Evolutionary conservation across 2,329 filamentous ascomycete genomes (phyloP).

Genomic region (Mollisia scopiformis): DNA sequence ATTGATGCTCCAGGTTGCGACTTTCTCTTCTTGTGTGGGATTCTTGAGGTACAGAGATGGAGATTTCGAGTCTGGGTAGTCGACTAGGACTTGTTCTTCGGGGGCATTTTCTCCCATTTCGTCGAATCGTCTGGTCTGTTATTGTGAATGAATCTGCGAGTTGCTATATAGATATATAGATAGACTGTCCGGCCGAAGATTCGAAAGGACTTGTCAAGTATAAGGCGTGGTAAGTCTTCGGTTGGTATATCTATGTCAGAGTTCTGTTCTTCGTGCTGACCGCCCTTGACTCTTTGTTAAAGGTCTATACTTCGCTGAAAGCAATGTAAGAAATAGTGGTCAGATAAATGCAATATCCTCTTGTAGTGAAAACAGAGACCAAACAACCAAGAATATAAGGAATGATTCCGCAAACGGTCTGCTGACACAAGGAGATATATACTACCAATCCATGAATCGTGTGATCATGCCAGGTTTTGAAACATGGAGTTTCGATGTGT

Average conservation of each 20-base stretch:
- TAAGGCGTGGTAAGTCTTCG: not conserved
- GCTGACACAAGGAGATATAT: conserved; percentile 16
- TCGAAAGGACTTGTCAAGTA: not conserved
- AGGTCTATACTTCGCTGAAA: not conserved
- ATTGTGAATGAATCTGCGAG: too few relatives aligned
- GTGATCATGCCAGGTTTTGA: conserved; percentile 4
- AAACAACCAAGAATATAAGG: conserved; percentile 6
- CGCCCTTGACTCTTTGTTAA: not conserved
- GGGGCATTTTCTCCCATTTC: conserved; percentile 23
- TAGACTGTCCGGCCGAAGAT: not conserved
- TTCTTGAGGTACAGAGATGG: conserved; percentile 52
- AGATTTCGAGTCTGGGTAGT: conserved; percentile 30
- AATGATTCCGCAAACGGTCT: conserved; percentile 16
- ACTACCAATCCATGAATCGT: conserved; percentile 14
- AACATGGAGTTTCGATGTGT: conserved; percentile 15
- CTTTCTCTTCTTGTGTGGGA: conserved; percentile 59
- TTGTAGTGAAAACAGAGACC: not conserved
- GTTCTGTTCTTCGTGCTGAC: not conserved
- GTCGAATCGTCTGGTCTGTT: conserved; percentile 2
- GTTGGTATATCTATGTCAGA: not conserved
- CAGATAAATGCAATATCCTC: too few relatives aligned
- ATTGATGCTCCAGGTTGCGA: conserved; percentile 57
- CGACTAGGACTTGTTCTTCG: conserved; percentile 5
- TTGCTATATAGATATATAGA: too few relatives aligned
- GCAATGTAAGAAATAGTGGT: not conserved